Evolutionary conservation across 2,329 filamentous ascomycete species (phyloP), one percentile per base, ranked within the genome.

Genomic region (Xylaria digitata): DNA sequence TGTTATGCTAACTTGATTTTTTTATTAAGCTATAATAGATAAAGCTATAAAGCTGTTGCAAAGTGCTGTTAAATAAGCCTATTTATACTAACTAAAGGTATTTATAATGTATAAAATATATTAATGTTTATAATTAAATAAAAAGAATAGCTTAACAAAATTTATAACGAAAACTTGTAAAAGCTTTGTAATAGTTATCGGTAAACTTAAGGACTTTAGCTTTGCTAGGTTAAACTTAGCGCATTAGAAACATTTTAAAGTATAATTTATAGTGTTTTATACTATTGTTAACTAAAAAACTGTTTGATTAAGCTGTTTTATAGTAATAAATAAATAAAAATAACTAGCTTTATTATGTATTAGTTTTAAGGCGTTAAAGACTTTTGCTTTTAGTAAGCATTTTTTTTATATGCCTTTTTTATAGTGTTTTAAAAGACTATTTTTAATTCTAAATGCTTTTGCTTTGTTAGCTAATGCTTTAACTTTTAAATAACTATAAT

Each of bases 401-500:
- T 32, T 50, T 30, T 19, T 52, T n/a, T 52, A 52, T 30, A 50
- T n/a, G 15, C 15, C 7, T 52, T 21, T 19, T 4, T 40, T 37
- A 13, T 53, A 37, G 7, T 53, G 7, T 23, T 53, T 37, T 9
- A 52, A 37, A 37, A 19, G 37, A 37, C 9, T 11, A 34, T 37
- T 52, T 52, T 32, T 34, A 52, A 52, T 37, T 11, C 11, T n/a
- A 52, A 52, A 52, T 15, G 6, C 11, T n/a, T 52, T 52, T n/a
- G 11, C 0, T 19, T 19, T 9, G 8, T 52, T 19, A 1, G 30
- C 30, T 19, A 52, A 37, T 6, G 17, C 15, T 1, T 37, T 3
- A 3, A 19, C 3, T 6, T n/a, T 53, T 21, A 53, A 15, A 1
- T 6, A 2, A 9, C n/a, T 19, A 9, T 21, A 37, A 21, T 53